Base-by-base conservation (phyloP, 345 rosid genomes). In the Lepidium didymum region DNA sequence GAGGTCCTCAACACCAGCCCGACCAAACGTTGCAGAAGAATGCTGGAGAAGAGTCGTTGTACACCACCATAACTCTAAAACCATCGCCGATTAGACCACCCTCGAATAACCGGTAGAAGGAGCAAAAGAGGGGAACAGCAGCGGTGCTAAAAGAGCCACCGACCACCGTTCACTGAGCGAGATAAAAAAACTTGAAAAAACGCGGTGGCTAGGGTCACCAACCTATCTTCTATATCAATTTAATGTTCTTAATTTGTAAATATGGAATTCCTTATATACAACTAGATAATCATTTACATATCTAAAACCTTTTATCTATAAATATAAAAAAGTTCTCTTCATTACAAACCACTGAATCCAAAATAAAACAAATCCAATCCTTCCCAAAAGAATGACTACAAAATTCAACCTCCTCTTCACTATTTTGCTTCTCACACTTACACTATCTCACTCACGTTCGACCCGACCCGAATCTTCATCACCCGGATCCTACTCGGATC, bases 341-440 rank as follows among this genome's bases (percentile, higher is more conserved):
- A 35, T 45, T 43, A 55, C 15, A 7, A 71, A 62, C 56, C 33
- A 62, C 12, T 35, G 8, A 42, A 62, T 41, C 47, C 14, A 31
- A 14, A 37, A 37, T 18, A 44, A 16, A 19, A 2, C 40, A 49
- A 60, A 51, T 33, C 51, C 35, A 66, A 69, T 35, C 9, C 15
- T n/a, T 6, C 16, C 3, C 8, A 27, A 38, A 60, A 70, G n/a
- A 33, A 65, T 65, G 77, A 33, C 34, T 12, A 58, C 55, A 8
- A 58, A 73, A 51, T 67, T 66, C 21, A 51, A 1, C 23, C 31
- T 73, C 42, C 12, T 73, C 67, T 65, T 73, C 16, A 42, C 47
- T 0, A 5, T 67, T 36, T 15, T 86, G 54, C 77, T 88, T 21
- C 57, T 81, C 43, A 31, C 65, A 31, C 37, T 75, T 5, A 14